These are phyloP conservation scores for Pseudomonodictys pantanalensis DNA, from an alignment of 495 filamentous ascomycete genomes.

Conservation along the genomic window DNA sequence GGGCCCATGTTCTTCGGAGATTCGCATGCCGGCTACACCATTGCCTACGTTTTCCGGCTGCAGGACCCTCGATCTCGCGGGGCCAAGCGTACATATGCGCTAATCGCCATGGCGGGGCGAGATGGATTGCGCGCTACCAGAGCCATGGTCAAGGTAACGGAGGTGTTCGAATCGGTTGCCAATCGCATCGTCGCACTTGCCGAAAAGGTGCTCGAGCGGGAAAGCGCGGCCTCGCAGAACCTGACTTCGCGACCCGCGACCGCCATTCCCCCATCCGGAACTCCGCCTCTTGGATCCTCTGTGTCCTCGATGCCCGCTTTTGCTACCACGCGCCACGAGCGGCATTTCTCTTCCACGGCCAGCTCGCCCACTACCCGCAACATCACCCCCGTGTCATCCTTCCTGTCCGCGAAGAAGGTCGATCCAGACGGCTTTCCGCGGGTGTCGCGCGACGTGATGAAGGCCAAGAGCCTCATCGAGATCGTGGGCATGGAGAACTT, in stretches of 20 bases:
- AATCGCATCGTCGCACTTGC: slow-evolving; percentile 67
- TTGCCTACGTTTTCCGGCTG: slow-evolving; percentile 88
- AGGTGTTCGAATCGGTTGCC: slow-evolving; percentile 74
- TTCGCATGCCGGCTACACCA: slow-evolving; percentile 76
- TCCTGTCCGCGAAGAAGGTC: slow-evolving; percentile 58
- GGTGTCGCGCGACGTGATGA: slow-evolving; percentile 49
- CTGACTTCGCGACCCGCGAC: slow-evolving; percentile 36
- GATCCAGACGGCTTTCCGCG: slow-evolving; percentile 57
- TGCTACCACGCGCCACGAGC: slow-evolving; percentile 18
- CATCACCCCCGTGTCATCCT: slow-evolving; percentile 60
- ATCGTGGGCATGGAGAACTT: slow-evolving; percentile 82
- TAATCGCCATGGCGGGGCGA: slow-evolving; percentile 72
- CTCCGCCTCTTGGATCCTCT: slow-evolving; percentile 26
- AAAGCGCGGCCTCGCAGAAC: slow-evolving; percentile 24
- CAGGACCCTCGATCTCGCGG: slow-evolving; percentile 85
- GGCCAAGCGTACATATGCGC: slow-evolving; percentile 78
- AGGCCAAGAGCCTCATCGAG: slow-evolving; percentile 76
- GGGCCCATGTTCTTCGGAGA: slow-evolving; percentile 89
- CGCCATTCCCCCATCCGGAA: slow-evolving; percentile 14
- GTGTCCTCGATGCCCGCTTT: slow-evolving; percentile 26
- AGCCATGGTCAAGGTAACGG: slow-evolving; percentile 69
- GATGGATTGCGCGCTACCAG: slow-evolving; percentile 72
- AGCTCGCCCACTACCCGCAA: slow-evolving; percentile 32
- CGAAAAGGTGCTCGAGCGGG: slow-evolving; percentile 44
- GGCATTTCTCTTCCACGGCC: slow-evolving; percentile 15